phyloP scores from a whole-genome alignment of 345 rosid species.

The Lenwebbia sp. region DNA sequence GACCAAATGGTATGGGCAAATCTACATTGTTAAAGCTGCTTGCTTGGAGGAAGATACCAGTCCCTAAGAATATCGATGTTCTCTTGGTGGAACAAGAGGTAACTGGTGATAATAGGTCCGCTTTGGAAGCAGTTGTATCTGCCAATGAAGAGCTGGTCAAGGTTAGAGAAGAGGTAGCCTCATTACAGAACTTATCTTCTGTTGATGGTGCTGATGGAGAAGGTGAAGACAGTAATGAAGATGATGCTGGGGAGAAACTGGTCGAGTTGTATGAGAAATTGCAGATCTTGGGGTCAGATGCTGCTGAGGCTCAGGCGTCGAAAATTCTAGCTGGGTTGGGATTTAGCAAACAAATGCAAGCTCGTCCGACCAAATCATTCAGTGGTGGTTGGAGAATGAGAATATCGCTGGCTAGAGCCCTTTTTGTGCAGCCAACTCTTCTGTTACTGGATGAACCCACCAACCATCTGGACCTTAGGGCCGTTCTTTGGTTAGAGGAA shows the following conservation, averaged over 20 bases:
- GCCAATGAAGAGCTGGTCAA: conserved; percentile 76
- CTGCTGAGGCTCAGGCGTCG: conserved; percentile 91
- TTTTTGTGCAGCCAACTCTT: conserved; percentile 90
- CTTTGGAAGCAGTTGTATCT: conserved; percentile 83
- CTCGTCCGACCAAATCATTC: conserved; percentile 64
- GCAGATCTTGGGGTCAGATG: conserved; percentile 86
- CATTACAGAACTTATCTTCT: conserved; percentile 35
- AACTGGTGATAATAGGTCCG: conserved; percentile 76
- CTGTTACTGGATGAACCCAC: conserved; percentile 91
- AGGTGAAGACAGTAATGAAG: conserved; percentile 23
- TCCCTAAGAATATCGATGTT: conserved; percentile 91
- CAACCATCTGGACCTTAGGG: conserved; percentile 93
- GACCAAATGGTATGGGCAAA: conserved; percentile 96
- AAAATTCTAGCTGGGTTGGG: conserved; percentile 97
- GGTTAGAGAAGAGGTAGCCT: conserved; percentile 56
- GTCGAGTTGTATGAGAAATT: conserved; percentile 74
- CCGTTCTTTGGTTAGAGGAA: conserved; percentile 95
- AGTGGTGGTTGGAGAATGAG: conserved; percentile 99
- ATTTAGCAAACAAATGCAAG: conserved; percentile 87
- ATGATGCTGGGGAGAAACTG: conserved; percentile 79
- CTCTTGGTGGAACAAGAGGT: conserved; percentile 95
- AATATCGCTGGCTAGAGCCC: conserved; percentile 90
- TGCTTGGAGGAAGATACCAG: conserved; percentile 97
- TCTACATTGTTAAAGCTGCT: conserved; percentile 88
- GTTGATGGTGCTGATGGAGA: conserved; percentile 11